phyloP scores from a whole-genome alignment of 2,329 filamentous ascomycete species.

The Aureobasidium pullulans region DNA sequence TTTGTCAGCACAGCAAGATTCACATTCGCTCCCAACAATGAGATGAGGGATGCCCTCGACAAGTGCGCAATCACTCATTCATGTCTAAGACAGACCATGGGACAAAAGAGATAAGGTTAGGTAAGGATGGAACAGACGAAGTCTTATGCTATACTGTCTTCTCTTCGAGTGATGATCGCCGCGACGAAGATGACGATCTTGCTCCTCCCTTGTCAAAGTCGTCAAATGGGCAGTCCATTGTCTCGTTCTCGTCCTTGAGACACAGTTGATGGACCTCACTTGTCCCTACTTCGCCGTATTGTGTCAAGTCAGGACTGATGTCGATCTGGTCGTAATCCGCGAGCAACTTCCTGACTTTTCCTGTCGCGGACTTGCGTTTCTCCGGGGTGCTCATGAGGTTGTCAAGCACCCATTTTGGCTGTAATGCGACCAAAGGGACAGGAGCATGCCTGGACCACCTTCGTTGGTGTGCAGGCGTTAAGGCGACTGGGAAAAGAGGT shows the following conservation, averaged over 20 bases:
- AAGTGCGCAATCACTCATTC: too few relatives aligned
- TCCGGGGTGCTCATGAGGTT: conserved; percentile 18
- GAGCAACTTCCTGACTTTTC: conserved; percentile 18
- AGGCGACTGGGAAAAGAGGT: conserved; percentile 18
- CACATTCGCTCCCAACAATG: too few relatives aligned
- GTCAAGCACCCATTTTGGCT: conserved; percentile 20
- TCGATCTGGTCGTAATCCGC: conserved; percentile 18
- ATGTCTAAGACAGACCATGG: too few relatives aligned
- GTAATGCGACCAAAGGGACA: conserved; percentile 17
- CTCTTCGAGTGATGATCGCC: conserved; percentile 7
- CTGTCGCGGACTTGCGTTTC: conserved; percentile 17
- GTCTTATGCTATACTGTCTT: background rate
- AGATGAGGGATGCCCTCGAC: too few relatives aligned
- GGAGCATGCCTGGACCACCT: conserved; percentile 19
- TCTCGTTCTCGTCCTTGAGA: conserved; percentile 17
- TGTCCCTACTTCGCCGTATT: conserved; percentile 17
- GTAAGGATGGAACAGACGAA: too few relatives aligned
- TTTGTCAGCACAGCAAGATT: too few relatives aligned
- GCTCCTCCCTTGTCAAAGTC: conserved; percentile 18
- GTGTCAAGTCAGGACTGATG: conserved; percentile 17
- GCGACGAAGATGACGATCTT: conserved; percentile 1
- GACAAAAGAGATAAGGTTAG: too few relatives aligned
- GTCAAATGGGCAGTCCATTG: conserved; percentile 17
- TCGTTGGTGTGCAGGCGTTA: conserved; percentile 19
- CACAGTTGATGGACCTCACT: conserved; percentile 18